Base-by-base conservation (phyloP, 2,329 filamentous ascomycete species). In the Phaeomoniella chlamydospora region DNA sequence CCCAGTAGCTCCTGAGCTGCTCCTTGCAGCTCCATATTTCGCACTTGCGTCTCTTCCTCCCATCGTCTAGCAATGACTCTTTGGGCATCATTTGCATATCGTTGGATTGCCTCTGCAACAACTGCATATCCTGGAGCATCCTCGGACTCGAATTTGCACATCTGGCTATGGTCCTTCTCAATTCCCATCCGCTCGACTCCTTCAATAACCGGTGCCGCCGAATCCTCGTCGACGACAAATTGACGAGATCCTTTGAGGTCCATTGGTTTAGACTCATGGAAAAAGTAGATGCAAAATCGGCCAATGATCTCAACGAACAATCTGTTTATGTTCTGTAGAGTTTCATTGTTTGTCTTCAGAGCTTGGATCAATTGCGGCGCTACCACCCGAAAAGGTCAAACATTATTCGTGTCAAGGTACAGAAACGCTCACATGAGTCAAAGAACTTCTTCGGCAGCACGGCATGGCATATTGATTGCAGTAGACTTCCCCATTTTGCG, bases 101-200 rank as follows among this genome's bases (percentile, higher is more conserved):
- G 42, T 40, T 43, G 43, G 18, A 68, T 53, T 3, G 62, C 64
- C 39, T 68, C 66, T 3, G 60, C 61, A 6, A 70, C 59, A 3
- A 62, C 57, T 34, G 66, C 62, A 49, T 77, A 87, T 1, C 81
- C 81, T 0, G 80, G 76, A 0, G 80, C 68, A 41, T 64, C 70
- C 34, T 67, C 64, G 42, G 68, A 69, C 15, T 73, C 67, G 40
- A 82, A 84, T 49, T 82, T 83, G 61, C 76, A 80, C 74, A 84
- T 82, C 31, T 67, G 63, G 1, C 72, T 74, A 49, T 83, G 78
- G n/a, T 71, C 73, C 5, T 76, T 75, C 45, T 83, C 77, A 39
- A 84, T 80, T n/a, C 78, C 77, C 54, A 78, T 81, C 43, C 79
- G 77, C 30, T 72, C 75, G 0, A 81, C 78, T 18, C 78, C 78